A percentile compares a stretch with the other conserved stretches of the same genome.
Conservation (phyloP, 2,329 filamentous ascomycete species). For the Hyphodiscus sp. region DNA sequence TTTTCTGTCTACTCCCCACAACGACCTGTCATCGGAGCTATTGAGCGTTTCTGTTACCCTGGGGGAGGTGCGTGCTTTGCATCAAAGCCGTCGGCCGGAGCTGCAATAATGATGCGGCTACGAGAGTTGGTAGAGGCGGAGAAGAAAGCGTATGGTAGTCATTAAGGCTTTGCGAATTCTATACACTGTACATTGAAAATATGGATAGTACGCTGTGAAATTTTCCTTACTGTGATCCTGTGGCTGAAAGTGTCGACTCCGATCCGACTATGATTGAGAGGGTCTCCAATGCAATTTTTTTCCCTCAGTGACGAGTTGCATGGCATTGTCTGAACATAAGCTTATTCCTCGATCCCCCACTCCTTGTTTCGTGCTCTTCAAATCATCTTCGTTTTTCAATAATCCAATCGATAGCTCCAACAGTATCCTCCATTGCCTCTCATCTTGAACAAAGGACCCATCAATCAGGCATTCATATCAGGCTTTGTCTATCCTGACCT, state of each 20-base stretch:
- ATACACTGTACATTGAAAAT: neutral
- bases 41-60: conserved; percentile 19
- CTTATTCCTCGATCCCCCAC: too few species aligned
- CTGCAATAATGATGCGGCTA: conserved; percentile 1
- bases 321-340: too few species aligned
- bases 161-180: neutral
- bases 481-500: too few species aligned
- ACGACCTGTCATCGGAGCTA: conserved; percentile 13
- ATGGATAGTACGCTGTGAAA: neutral
- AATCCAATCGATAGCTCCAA: too few species aligned
- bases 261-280: too few species aligned
- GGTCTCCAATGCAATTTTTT: too few species aligned
- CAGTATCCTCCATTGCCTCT: too few species aligned
- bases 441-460: too few species aligned
- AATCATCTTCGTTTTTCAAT: too few species aligned
- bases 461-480: too few species aligned
- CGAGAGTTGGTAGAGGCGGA: neutral
- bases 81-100: conserved; percentile 13
- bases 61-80: conserved; percentile 2
- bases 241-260: neutral
- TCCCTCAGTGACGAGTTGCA: too few species aligned
- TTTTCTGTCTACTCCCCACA: conserved; percentile 18
- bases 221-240: neutral
- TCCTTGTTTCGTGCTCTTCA: too few species aligned
- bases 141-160: neutral